Conservation (phyloP, 1,284 basidiomycete genomes). For the Farysia itapuensis region DNA sequence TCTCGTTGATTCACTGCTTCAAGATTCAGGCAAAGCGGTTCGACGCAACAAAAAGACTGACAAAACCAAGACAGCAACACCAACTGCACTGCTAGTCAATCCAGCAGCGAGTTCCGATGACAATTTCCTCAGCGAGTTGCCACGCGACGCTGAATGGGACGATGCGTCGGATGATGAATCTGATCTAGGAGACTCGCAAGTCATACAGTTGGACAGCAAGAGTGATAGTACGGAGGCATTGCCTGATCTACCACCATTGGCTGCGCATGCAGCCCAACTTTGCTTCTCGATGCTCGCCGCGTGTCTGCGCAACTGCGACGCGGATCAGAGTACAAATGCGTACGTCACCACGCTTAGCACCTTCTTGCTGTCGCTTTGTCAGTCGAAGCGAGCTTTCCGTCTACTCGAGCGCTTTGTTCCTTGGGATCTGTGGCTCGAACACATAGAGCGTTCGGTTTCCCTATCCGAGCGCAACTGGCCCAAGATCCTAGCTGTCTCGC, state of each 20-base stretch:
- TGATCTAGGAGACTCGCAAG: slow-evolving; percentile 64
- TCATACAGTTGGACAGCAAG: slow-evolving; percentile 24
- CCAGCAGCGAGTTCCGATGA: slow-evolving; percentile 41
- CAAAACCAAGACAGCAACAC: slow-evolving; percentile 62
- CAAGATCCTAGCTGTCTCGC: slow-evolving; percentile 23
- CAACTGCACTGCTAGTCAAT: slow-evolving; percentile 31
- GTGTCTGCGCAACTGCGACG: slow-evolving; percentile 6
- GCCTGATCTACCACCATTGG: slow-evolving; percentile 65
- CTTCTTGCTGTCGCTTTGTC: slow-evolving; percentile 72
- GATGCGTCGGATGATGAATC: slow-evolving; percentile 27
- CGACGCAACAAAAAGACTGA: slow-evolving; percentile 37
- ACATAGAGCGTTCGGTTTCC: slow-evolving; percentile 6
- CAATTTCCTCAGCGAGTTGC: slow-evolving; percentile 26
- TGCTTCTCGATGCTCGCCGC: slow-evolving; percentile 77
- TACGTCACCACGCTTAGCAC: slow-evolving; percentile 85
- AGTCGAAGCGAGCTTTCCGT: slow-evolving; percentile 32
- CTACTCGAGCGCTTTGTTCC: slow-evolving; percentile 69
- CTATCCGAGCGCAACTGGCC: slow-evolving; percentile 18
- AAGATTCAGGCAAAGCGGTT: slow-evolving; percentile 9
- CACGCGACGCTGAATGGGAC: slow-evolving; percentile 28
- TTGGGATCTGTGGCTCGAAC: slow-evolving; percentile 71
- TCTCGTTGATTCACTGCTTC: slow-evolving; percentile 61
- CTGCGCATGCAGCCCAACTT: slow-evolving; percentile 75
- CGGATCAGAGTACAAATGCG: slow-evolving; percentile 64
- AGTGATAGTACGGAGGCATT: slow-evolving; percentile 38